Base-by-base conservation (phyloP, 2,329 filamentous ascomycete genomes). In the Sordariomycetes sp. region DNA sequence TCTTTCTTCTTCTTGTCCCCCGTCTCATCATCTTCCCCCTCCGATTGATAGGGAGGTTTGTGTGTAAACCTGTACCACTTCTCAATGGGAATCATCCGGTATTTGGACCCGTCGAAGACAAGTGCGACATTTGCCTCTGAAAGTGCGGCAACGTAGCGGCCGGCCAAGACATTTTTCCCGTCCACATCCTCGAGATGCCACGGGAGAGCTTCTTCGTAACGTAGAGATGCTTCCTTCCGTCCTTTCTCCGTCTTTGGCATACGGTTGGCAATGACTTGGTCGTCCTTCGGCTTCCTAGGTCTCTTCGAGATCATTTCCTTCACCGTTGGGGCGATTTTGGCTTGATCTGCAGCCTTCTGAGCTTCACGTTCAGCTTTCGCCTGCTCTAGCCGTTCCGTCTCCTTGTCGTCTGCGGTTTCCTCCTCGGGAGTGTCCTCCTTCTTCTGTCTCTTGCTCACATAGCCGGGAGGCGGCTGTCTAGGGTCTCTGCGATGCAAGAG, bases 131-230 rank as follows among this genome's bases (percentile, higher is more conserved):
- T 89, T 56, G 89, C 86, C 65, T 93, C 87, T 0, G 93, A 96
- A 43, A 97, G 79, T 20, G 91, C 89, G 28, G 88, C 88, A 65
- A 97, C 89, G 65, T 97, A 97, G 59, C 86, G 88, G 52, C 92
- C 94, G 37, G 94, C 86, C 90, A 92, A 97, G 2, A 89, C 88
- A 65, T 96, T 93, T 70, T 93, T 96, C 62, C 91, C 90, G 66
- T 99, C 93, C 48, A 92, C 95, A 70, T 99, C 94, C 69, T 99
- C 94, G 40, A 99, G 73, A 69, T 97, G 92, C 94, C 94, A 99
- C 6, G 94, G 94, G 55, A 97, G 77, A 3, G 93, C 90, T 71
- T 99, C 94, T 69, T 97, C 94, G 64, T 97, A 99, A 62, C 92
- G 87, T 73, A 83, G 84, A 59, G 83, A 82, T 0, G 79, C 78